phyloP scores from a whole-genome alignment of 257 asterid genomes.

The Ocimum tenuiflorum region DNA sequence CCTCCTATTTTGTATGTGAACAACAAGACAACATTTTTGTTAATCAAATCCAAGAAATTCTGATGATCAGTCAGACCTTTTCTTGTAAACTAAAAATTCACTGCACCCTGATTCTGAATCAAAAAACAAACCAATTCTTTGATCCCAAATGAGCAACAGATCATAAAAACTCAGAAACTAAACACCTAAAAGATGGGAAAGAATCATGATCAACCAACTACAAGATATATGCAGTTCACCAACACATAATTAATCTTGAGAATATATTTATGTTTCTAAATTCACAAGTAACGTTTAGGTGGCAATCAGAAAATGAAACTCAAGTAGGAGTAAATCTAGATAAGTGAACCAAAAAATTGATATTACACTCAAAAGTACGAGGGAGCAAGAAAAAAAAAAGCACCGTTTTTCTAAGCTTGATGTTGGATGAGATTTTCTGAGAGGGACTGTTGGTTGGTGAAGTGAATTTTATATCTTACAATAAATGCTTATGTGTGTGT shows the following conservation, averaged over 20 bases:
- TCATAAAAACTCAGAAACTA: not conserved
- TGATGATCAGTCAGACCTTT: too few relatives aligned
- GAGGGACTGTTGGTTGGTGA: not conserved
- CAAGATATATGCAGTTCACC: conserved; percentile 11
- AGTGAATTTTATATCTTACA: too few relatives aligned
- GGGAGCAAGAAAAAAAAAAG: too few relatives aligned
- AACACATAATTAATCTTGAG: too few relatives aligned
- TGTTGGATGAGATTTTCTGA: not conserved
- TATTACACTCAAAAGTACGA: not conserved
- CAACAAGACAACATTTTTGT: not conserved
- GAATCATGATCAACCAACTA: conserved; percentile 13
- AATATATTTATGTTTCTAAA: too few relatives aligned
- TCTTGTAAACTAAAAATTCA: not conserved
- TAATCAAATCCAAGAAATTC: not conserved
- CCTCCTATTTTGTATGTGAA: not conserved
- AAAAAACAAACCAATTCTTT: not conserved
- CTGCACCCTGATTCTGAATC: not conserved
- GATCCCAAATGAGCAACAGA: not conserved
- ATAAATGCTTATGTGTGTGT: not conserved
- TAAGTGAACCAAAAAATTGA: not conserved
- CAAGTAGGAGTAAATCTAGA: not conserved
- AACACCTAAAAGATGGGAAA: not conserved
- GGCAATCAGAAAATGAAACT: not conserved
- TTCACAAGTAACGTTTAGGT: conserved; percentile 3
- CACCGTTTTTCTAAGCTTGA: conserved; percentile 1